These are phyloP conservation scores for Tuber melanosporum DNA, from an alignment of 495 filamentous ascomycete genomes.

Conservation along the genomic window DNA sequence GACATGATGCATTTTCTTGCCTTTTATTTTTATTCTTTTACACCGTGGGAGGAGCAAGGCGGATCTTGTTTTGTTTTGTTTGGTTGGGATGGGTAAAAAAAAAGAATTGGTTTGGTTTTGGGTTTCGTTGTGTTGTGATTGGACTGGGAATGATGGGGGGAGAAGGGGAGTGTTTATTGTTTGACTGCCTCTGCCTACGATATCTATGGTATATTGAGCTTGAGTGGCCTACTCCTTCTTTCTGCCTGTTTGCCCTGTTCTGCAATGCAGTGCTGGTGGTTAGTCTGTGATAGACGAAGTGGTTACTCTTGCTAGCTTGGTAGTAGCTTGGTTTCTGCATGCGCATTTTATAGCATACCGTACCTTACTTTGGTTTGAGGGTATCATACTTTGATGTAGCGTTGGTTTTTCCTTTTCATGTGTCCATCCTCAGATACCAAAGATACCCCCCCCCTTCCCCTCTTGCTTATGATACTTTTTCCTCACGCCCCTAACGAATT, in stretches of 20 bases:
- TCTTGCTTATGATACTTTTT: not conserved
- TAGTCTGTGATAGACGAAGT: not conserved
- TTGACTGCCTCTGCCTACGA: not conserved
- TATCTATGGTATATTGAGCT: not conserved
- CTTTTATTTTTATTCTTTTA: not conserved
- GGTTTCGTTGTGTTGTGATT: not conserved
- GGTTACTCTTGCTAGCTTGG: not conserved
- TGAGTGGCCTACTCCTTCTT: not conserved
- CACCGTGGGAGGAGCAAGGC: not conserved
- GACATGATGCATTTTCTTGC: not conserved
- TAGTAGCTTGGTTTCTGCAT: not conserved
- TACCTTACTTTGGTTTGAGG: not conserved
- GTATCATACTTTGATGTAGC: not conserved
- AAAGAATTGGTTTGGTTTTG: not conserved
- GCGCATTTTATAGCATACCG: not conserved
- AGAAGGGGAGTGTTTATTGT: not conserved
- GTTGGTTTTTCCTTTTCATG: not conserved
- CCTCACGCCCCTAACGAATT: not conserved
- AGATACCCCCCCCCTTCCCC: not conserved
- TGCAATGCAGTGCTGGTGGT: not conserved
- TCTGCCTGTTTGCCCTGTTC: not conserved
- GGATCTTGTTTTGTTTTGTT: not conserved
- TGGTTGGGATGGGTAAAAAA: slow-evolving; percentile 1
- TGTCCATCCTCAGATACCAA: not conserved
- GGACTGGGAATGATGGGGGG: not conserved